Conservation (phyloP, 2,329 filamentous ascomycete genomes). For the Aschersonia sp. region DNA sequence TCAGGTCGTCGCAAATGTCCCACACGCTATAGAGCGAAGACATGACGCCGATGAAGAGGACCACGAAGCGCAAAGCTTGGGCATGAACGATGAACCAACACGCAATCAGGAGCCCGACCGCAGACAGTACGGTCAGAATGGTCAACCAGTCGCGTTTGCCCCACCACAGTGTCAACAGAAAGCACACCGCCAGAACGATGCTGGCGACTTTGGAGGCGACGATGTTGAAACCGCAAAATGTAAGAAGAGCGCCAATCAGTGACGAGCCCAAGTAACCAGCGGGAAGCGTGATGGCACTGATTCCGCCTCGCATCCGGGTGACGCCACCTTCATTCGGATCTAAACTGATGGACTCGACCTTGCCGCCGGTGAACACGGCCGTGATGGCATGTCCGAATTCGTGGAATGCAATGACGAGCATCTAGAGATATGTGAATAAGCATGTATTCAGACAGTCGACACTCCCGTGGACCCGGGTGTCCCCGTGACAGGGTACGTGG, state of each 20-base stretch:
- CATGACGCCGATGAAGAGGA: constrained; percentile 74
- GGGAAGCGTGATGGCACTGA: constrained; percentile 55
- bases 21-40: constrained; percentile 66
- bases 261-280: constrained; percentile 68
- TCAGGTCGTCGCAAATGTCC: constrained; percentile 76
- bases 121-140: constrained; percentile 52
- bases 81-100: constrained; percentile 73
- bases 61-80: constrained; percentile 57
- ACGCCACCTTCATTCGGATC: constrained; percentile 69
- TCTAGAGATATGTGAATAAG: constrained; percentile 25
- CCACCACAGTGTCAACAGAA: constrained; percentile 72
- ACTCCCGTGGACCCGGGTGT: too few relatives aligned
- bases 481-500: background rate
- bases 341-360: constrained; percentile 59
- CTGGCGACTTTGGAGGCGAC: constrained; percentile 69
- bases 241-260: constrained; percentile 62
- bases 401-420: constrained; percentile 74
- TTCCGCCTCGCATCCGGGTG: constrained; percentile 63
- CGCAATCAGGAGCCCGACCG: constrained; percentile 54
- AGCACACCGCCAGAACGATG: constrained; percentile 57
- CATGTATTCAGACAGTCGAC: too few relatives aligned
- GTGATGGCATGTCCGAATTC: constrained; percentile 66
- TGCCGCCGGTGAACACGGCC: constrained; percentile 57
- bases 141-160: constrained; percentile 66
- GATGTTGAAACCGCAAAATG: constrained; percentile 70